A percentile compares a stretch with the other conserved stretches of the same genome.
Evolutionary conservation across 2,329 filamentous ascomycete genomes (phyloP).

Genomic region (Sclerotinia subarctica): DNA sequence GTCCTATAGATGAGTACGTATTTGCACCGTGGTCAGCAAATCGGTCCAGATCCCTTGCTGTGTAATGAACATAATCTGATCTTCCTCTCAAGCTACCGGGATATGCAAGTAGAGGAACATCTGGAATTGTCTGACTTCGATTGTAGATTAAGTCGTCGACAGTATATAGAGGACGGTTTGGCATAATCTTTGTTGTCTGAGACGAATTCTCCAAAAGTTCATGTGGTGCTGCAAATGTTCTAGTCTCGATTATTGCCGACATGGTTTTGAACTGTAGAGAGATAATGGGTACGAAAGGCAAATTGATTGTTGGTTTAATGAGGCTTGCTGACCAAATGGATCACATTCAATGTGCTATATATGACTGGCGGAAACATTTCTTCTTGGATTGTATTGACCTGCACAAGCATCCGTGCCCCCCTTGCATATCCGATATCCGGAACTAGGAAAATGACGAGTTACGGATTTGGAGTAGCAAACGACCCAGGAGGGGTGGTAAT

Average conservation of each 20-base stretch:
- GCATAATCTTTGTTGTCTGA: background rate
- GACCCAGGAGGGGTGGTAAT: background rate
- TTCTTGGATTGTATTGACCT: background rate
- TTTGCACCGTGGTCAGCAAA: constrained; percentile 35
- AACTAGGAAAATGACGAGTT: constrained; percentile 5
- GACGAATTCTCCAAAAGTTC: background rate
- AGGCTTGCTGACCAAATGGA: background rate
- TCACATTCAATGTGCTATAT: constrained; percentile 1
- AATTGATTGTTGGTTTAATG: background rate
- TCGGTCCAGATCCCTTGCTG: constrained; percentile 35
- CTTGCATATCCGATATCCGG: constrained; percentile 17
- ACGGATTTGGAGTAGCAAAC: background rate
- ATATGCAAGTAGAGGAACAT: constrained; percentile 34
- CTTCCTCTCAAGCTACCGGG: constrained; percentile 27
- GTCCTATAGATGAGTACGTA: constrained; percentile 27
- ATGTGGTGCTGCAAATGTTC: constrained; percentile 7
- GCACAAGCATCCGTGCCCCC: constrained; percentile 10
- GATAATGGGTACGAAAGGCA: background rate
- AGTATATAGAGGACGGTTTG: constrained; percentile 20
- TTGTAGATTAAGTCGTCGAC: constrained; percentile 33
- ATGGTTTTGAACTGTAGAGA: background rate
- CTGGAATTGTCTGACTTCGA: constrained; percentile 28
- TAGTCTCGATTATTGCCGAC: constrained; percentile 5
- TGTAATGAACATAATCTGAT: constrained; percentile 35
- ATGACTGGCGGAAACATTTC: constrained; percentile 14